Evolutionary conservation across 805 yeast species (phyloP).

Genomic region (Jamesozyma hellenica): DNA sequence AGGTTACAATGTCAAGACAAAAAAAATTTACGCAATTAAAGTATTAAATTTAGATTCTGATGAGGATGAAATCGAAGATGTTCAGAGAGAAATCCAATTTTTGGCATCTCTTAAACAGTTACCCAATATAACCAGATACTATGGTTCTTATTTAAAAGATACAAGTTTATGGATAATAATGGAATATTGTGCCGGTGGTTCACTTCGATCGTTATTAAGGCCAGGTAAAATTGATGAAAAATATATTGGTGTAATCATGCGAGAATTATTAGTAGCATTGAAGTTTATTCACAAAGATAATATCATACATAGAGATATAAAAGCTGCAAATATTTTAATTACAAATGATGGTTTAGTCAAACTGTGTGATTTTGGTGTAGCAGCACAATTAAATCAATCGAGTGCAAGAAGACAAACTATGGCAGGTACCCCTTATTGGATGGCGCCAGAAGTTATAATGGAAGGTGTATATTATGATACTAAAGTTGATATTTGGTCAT

Average conservation of each 20-base stretch:
- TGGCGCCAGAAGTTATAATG: conserved; percentile 97
- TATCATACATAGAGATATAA: conserved; percentile 90
- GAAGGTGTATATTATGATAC: conserved; percentile 83
- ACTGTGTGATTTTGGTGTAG: conserved; percentile 96
- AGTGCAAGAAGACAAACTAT: conserved; percentile 79
- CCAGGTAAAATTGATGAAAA: conserved; percentile 85
- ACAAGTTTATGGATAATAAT: conserved; percentile 94
- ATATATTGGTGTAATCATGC: conserved; percentile 69
- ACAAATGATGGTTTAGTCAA: conserved; percentile 83
- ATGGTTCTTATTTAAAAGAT: conserved; percentile 78
- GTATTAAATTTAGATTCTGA: conserved; percentile 85
- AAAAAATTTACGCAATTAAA: conserved; percentile 82
- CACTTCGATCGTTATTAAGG: conserved; percentile 70
- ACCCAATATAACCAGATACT: conserved; percentile 89
- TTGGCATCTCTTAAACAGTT: conserved; percentile 70
- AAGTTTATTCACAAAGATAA: conserved; percentile 77
- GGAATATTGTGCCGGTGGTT: conserved; percentile 97
- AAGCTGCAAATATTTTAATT: conserved; percentile 90
- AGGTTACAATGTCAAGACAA: conserved; percentile 61
- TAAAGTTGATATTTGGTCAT: conserved; percentile 94
- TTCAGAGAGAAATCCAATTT: conserved; percentile 85
- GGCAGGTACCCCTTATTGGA: conserved; percentile 97
- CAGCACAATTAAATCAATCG: conserved; percentile 76
- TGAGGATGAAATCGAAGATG: conserved; percentile 89
- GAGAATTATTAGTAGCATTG: conserved; percentile 74